Evolutionary conservation across 768 basidiomycete species (phyloP).

Genomic region (Hypholoma fasciculare): DNA sequence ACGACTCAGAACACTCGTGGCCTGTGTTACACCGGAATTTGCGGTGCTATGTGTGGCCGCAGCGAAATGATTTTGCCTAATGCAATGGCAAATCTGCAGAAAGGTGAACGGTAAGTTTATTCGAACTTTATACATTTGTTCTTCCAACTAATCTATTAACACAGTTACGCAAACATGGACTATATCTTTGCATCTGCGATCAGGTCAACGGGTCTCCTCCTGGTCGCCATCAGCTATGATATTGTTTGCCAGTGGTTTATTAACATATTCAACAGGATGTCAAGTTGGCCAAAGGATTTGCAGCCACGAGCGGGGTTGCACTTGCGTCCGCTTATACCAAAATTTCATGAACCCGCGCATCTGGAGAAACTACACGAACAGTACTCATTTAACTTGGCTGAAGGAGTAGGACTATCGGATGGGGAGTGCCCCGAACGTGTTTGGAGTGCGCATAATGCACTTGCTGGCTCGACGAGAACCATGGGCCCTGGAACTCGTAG

Average conservation of each 20-base stretch:
- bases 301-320: background rate
- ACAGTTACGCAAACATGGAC: conserved; percentile 18
- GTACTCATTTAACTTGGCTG: conserved; percentile 26
- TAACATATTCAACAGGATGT: conserved; percentile 20
- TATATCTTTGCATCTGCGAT: conserved; percentile 10
- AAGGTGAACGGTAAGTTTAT: conserved; percentile 27
- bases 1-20: conserved; percentile 9
- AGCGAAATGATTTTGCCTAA: conserved; percentile 10
- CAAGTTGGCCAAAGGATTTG: background rate
- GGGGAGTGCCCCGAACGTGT: conserved; percentile 31
- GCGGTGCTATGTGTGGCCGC: conserved; percentile 3
- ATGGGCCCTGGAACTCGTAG: conserved; percentile 27
- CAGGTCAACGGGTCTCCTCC: background rate
- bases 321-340: conserved; percentile 21
- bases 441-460: conserved; percentile 29
- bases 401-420: conserved; percentile 26
- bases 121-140: background rate
- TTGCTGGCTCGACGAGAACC: conserved; percentile 28
- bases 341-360: conserved; percentile 30
- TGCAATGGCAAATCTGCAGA: conserved; percentile 28
- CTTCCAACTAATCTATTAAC: background rate
- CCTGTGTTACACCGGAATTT: conserved; percentile 13
- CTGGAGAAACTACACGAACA: conserved; percentile 14
- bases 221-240: conserved; percentile 24
- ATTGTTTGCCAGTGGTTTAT: conserved; percentile 29